Conservation (phyloP, 495 filamentous ascomycete genomes). For the Aspergillus biplanus region DNA sequence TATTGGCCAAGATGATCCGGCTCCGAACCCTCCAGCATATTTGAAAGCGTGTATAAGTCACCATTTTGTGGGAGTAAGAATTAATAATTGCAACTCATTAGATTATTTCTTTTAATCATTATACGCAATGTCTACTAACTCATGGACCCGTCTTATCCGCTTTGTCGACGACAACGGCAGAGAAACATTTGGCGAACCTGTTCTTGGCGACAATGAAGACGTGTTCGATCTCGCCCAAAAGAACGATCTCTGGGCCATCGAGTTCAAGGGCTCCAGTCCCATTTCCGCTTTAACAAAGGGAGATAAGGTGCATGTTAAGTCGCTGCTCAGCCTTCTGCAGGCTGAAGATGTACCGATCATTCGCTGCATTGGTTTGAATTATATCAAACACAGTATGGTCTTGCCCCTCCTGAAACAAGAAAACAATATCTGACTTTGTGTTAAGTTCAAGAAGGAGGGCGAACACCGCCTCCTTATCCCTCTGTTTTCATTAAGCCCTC, state of each 20-base stretch:
- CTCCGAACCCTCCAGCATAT: too few relatives aligned
- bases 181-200: not conserved
- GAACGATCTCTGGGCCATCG: not conserved
- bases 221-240: not conserved
- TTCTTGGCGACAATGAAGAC: constrained; percentile 1
- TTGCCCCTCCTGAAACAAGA: too few relatives aligned
- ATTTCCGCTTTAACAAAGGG: not conserved
- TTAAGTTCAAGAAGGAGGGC: not conserved
- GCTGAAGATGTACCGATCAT: not conserved
- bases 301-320: constrained; percentile 6
- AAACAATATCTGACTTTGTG: too few relatives aligned
- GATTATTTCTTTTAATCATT: too few relatives aligned
- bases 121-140: not conserved
- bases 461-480: not conserved
- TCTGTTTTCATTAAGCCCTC: not conserved
- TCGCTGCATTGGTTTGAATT: not conserved
- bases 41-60: too few relatives aligned
- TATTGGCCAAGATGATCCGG: too few relatives aligned
- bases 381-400: not conserved
- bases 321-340: not conserved
- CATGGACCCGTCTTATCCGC: constrained; percentile 18
- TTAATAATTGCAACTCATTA: too few relatives aligned
- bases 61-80: too few relatives aligned
- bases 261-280: not conserved
- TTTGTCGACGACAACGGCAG: constrained; percentile 10